phyloP scores from a whole-genome alignment of 305 asterid genomes.

The Rubia tinctorum region DNA sequence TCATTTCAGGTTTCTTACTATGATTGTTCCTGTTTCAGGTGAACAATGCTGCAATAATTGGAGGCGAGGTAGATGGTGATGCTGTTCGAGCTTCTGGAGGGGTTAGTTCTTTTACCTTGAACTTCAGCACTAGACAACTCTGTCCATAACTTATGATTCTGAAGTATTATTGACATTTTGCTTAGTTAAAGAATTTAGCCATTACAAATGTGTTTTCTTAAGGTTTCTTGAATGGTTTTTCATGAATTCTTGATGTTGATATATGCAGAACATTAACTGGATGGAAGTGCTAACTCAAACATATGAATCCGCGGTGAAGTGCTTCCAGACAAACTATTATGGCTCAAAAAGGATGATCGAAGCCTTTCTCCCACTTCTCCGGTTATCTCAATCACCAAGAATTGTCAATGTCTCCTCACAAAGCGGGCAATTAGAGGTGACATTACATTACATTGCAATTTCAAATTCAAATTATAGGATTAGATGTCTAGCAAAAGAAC shows the following conservation, averaged over 20 bases:
- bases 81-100: conserved; percentile 6
- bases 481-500: too few species aligned
- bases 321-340: conserved; percentile 47
- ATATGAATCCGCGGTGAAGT: conserved; percentile 28
- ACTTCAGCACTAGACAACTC: not conserved
- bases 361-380: conserved; percentile 6
- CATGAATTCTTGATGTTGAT: not conserved
- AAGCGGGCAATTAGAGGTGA: not conserved
- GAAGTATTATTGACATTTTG: too few species aligned
- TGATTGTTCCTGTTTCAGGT: conserved; percentile 8
- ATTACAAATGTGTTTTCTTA: not conserved
- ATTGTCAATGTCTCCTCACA: not conserved
- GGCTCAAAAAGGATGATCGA: conserved; percentile 15
- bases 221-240: not conserved
- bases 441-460: not conserved
- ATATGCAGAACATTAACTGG: conserved; percentile 22
- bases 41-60: conserved; percentile 25
- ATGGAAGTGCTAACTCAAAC: conserved; percentile 22
- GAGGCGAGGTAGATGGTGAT: conserved; percentile 17
- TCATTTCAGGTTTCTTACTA: not conserved
- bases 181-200: not conserved
- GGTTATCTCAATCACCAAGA: not conserved
- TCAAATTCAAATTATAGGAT: too few species aligned
- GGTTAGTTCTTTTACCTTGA: not conserved
- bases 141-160: not conserved